Conservation (phyloP, 345 rosid genomes). For the Erysimum cheiranthoides region DNA sequence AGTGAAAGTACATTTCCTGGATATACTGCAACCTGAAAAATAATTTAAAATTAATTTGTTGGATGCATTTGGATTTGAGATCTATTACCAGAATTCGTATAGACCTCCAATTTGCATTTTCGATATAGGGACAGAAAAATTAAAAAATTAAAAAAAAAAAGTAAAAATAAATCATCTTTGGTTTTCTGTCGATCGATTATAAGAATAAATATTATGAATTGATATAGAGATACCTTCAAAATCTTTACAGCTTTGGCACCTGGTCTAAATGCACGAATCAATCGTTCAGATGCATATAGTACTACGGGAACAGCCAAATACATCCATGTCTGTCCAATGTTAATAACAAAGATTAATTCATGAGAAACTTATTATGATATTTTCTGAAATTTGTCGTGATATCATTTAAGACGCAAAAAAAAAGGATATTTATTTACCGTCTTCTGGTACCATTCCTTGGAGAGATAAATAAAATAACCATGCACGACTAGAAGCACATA, state of each 20-base stretch:
- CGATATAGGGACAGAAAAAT: background rate
- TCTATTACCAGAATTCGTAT: background rate
- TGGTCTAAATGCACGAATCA: constrained; percentile 68
- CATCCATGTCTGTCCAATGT: constrained; percentile 79
- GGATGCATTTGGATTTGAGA: background rate
- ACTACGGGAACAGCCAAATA: constrained; percentile 70
- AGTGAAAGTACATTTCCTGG: constrained; percentile 82
- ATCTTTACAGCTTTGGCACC: constrained; percentile 65
- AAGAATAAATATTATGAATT: background rate
- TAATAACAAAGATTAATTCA: background rate
- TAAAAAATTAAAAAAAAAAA: background rate
- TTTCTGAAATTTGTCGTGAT: background rate
- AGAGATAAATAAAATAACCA: constrained; percentile 65
- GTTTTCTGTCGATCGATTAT: background rate
- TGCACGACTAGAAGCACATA: constrained; percentile 72
- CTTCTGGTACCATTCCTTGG: constrained; percentile 74
- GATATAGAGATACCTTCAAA: constrained; percentile 58
- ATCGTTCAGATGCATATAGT: constrained; percentile 62
- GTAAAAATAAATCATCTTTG: background rate
- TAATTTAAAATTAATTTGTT: background rate
- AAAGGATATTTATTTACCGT: constrained; percentile 50
- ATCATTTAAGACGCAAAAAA: background rate
- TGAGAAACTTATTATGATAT: background rate
- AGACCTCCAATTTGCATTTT: background rate
- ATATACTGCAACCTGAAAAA: constrained; percentile 77